Percentiles rank a stretch among this genome's conserved stretches.
phyloP scores from a whole-genome alignment of 306 rosid genomes.

The Castanospermum australe region DNA sequence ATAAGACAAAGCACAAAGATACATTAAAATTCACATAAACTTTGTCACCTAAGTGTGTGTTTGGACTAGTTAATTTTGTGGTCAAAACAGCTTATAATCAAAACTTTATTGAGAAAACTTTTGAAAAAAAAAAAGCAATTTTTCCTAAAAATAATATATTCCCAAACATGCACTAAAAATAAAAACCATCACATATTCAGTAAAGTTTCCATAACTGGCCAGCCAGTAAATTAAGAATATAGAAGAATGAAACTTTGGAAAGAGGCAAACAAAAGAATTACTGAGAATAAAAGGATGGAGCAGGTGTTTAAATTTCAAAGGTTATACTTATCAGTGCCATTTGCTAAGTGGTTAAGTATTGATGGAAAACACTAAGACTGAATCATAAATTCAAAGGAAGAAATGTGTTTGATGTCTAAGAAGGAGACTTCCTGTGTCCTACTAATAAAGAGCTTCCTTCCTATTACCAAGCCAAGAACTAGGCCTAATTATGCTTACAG shows the following conservation, averaged over 20 bases:
- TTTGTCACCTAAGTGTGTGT: not conserved
- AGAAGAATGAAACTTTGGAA: not conserved
- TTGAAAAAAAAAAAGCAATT: too few species aligned
- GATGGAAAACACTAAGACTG: not conserved
- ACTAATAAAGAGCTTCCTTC: not conserved
- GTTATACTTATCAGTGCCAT: not conserved
- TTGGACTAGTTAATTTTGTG: too few species aligned
- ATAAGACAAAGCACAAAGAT: not conserved
- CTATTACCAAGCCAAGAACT: not conserved
- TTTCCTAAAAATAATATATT: too few species aligned
- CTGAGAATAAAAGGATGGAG: not conserved
- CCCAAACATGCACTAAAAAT: too few species aligned
- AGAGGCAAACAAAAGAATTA: not conserved
- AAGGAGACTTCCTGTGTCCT: not conserved
- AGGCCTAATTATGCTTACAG: not conserved
- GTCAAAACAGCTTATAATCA: too few species aligned
- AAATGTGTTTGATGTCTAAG: not conserved
- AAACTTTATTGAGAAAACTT: too few species aligned
- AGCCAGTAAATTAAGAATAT: not conserved
- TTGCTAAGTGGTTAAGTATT: not conserved
- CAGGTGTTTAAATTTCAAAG: not conserved
- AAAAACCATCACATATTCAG: not conserved
- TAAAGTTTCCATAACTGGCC: not conserved
- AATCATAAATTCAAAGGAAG: not conserved
- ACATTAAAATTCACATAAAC: slow-evolving; percentile 14